Evolutionary conservation across 495 filamentous ascomycete genomes (phyloP).

Genomic region (Neurospora sp.): DNA sequence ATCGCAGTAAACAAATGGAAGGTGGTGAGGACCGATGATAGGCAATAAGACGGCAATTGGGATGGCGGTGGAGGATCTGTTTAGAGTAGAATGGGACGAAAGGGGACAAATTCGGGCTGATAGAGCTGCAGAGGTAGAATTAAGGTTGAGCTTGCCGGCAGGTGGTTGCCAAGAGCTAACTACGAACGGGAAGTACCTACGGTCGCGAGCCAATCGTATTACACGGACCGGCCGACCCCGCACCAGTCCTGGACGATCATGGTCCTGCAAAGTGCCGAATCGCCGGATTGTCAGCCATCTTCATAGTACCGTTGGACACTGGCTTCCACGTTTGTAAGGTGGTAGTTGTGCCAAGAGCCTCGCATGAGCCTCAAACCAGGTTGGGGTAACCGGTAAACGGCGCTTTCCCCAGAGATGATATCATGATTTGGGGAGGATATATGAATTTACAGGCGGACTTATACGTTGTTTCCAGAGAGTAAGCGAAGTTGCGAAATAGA

Average conservation of each 20-base stretch:
- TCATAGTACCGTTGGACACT: not conserved
- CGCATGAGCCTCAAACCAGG: not conserved
- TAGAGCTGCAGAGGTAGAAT: not conserved
- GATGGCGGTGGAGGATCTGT: not conserved
- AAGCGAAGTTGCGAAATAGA: not conserved
- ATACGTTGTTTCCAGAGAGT: not conserved
- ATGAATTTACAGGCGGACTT: not conserved
- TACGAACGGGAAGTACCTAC: not conserved
- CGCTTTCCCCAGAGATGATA: not conserved
- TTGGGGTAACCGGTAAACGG: not conserved
- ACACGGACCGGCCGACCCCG: not conserved
- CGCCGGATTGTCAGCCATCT: not conserved
- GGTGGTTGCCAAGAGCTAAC: not conserved
- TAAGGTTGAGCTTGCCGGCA: not conserved
- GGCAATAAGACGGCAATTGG: not conserved
- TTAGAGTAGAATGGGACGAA: not conserved
- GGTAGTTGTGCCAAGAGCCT: not conserved
- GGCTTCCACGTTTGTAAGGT: not conserved
- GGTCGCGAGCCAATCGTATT: not conserved
- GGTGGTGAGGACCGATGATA: not conserved
- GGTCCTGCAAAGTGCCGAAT: not conserved
- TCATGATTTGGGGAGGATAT: not conserved
- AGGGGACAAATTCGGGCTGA: not conserved
- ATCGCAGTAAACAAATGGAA: not conserved
- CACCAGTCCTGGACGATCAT: not conserved